Evolutionary conservation across 257 asterid species (phyloP).

Genomic region (Linaria vulgaris): DNA sequence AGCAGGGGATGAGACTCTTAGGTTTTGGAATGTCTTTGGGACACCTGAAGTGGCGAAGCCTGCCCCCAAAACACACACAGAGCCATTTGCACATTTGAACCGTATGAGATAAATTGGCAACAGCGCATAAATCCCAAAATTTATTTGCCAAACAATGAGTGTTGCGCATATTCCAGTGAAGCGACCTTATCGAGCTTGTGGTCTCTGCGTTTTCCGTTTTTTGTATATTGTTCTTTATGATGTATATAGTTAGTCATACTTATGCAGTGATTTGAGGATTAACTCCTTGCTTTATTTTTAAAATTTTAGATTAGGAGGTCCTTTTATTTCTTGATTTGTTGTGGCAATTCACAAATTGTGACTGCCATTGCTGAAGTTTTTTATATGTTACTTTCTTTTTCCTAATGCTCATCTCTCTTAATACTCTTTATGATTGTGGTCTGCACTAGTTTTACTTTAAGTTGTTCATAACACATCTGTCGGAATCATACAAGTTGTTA

Average conservation of each 20-base stretch:
- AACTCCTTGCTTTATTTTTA: neutral
- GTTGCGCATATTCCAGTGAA: too few relatives aligned
- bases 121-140: too few relatives aligned
- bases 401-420: too few relatives aligned
- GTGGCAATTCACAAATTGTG: conserved; percentile 16
- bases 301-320: neutral
- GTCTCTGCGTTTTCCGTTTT: too few relatives aligned
- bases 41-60: conserved; percentile 82
- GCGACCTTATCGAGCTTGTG: too few relatives aligned
- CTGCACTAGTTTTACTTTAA: too few relatives aligned
- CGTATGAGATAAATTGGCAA: conserved; percentile 54
- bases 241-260: neutral
- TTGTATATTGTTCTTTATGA: too few relatives aligned
- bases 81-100: conserved; percentile 87
- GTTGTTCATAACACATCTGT: too few relatives aligned
- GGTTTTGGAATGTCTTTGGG: conserved; percentile 94
- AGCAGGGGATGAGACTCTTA: conserved; percentile 89
- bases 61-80: conserved; percentile 58
- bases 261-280: neutral
- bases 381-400: neutral
- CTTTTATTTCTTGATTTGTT: neutral
- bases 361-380: neutral
- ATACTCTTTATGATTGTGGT: too few relatives aligned
- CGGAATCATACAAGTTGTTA: too few relatives aligned
- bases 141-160: too few relatives aligned